Evolutionary conservation across 2,329 filamentous ascomycete species (phyloP), one percentile per base, ranked within the genome.

Genomic region (Coniochaeta sp.): DNA sequence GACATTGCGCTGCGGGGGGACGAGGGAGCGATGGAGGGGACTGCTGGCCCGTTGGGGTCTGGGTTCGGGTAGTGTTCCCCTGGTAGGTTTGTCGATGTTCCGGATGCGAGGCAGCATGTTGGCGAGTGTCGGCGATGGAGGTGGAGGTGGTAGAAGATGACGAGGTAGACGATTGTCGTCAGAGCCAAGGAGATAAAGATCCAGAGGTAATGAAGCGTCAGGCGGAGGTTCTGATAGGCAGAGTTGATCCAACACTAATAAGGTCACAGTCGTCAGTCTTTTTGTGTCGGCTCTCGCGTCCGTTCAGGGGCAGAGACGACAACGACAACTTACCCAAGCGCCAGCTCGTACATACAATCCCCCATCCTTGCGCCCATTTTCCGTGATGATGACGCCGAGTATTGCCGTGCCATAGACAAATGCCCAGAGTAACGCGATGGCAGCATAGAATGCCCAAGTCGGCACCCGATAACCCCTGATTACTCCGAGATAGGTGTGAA

Each of bases 401-500:
- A 79, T 65, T 0, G 78, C 79, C 28, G 86, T 71, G 4, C 74
- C 66, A 55, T 84, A 80, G 3, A 82, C 72, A 53, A 86, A 82
- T 2, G 70, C 28, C 85, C 85, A 89, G 6, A 79, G 64, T 1
- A 60, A 54, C 1, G 63, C 57, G 13, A 87, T 74, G 1, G 60
- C 60, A 0, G 62, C 51, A 48, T 81, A 78, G 51, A 89, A 78
- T 0, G 62, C 65, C 50, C 64, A 67, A 2, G 77, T 75, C 0
- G 75, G 71, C 1, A 83, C 65, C 18, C 75, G 72, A 49, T 77
- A 79, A 9, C 77, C 72, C 32, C 72, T 71, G 2, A 87, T 78
- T 2, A 88, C 77, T 0, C 77, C 78, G 6, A 82, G 70, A 57
- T 85, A 87, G 0, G 85, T 87, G 61, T 88, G 84, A 0, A 83